phyloP scores from a whole-genome alignment of 2,329 filamentous ascomycete species.

The Chalaropsis thielavioides region DNA sequence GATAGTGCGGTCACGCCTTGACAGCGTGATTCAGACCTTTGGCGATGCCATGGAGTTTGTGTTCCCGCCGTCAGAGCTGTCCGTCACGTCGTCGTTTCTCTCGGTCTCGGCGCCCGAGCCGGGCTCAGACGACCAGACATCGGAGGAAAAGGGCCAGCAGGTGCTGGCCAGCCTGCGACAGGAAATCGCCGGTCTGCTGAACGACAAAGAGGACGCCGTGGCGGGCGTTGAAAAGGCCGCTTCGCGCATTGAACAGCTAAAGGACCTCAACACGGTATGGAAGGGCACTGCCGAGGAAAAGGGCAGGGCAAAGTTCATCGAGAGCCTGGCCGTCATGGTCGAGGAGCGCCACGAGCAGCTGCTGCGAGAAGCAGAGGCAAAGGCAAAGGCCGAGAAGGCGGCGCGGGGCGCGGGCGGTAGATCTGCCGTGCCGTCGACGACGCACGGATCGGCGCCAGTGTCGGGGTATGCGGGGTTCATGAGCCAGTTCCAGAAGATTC shows the following conservation, averaged over 20 bases:
- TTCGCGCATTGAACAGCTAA: constrained; percentile 59
- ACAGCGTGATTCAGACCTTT: constrained; percentile 80
- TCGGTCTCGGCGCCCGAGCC: constrained; percentile 78
- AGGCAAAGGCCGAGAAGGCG: constrained; percentile 25
- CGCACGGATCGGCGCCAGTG: constrained; percentile 30
- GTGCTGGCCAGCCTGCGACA: constrained; percentile 54
- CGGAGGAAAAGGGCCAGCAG: constrained; percentile 76
- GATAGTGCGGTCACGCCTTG: constrained; percentile 67
- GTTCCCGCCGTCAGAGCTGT: constrained; percentile 74
- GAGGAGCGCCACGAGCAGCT: constrained; percentile 54
- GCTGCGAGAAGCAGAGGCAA: constrained; percentile 37
- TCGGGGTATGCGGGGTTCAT: constrained; percentile 39
- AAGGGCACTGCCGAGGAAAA: constrained; percentile 93
- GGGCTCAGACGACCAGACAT: constrained; percentile 46
- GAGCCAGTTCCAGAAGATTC: constrained; percentile 47
- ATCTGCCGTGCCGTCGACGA: constrained; percentile 22
- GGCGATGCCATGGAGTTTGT: constrained; percentile 94
- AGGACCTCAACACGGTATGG: constrained; percentile 69
- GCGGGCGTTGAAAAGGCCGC: constrained; percentile 60
- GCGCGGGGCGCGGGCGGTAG: constrained; percentile 23
- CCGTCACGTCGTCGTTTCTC: constrained; percentile 70
- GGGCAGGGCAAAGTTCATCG: constrained; percentile 66
- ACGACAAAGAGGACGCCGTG: constrained; percentile 40
- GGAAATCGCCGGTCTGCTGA: constrained; percentile 57
- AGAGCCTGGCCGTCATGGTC: constrained; percentile 64